Evolutionary conservation across 345 rosid species (phyloP).

Genomic region (Bruguiera sexangula): DNA sequence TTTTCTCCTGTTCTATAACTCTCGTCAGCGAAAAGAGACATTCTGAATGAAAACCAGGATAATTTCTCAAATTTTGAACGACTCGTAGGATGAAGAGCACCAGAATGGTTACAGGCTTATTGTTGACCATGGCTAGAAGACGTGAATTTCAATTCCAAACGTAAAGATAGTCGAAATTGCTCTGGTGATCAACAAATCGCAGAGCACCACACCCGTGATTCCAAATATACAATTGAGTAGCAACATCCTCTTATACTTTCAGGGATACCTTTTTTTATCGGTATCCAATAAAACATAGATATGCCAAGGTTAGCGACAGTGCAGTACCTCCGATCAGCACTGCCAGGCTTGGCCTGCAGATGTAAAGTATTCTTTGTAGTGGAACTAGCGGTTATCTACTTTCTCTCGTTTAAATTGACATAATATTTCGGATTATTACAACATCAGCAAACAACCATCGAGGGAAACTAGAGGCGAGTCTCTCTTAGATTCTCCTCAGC

Average conservation of each 20-base stretch:
- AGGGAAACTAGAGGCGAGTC: too few relatives aligned
- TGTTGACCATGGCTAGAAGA: constrained; percentile 28
- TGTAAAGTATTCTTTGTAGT: constrained; percentile 36
- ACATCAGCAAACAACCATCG: too few relatives aligned
- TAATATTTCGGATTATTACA: too few relatives aligned
- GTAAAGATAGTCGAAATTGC: constrained; percentile 52
- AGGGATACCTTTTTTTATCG: constrained; percentile 23
- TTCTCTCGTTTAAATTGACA: constrained; percentile 20
- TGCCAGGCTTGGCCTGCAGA: constrained; percentile 54
- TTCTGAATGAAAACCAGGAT: too few relatives aligned
- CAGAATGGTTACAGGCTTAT: constrained; percentile 22
- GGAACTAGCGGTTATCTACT: constrained; percentile 38
- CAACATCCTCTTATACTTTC: constrained; percentile 29
- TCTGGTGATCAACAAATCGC: constrained; percentile 31
- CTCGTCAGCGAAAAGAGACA: too few relatives aligned
- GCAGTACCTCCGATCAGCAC: constrained; percentile 58
- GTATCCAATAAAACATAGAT: constrained; percentile 57
- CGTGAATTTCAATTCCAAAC: constrained; percentile 40
- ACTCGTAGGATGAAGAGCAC: too few relatives aligned
- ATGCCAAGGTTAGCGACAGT: constrained; percentile 47
- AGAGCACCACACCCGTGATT: constrained; percentile 39
- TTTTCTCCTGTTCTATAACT: too few relatives aligned
- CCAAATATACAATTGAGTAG: constrained; percentile 41
- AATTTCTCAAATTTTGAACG: too few relatives aligned
- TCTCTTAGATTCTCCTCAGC: too few relatives aligned